phyloP scores from a whole-genome alignment of 2,329 filamentous ascomycete genomes.

The Xylaria sp. region DNA sequence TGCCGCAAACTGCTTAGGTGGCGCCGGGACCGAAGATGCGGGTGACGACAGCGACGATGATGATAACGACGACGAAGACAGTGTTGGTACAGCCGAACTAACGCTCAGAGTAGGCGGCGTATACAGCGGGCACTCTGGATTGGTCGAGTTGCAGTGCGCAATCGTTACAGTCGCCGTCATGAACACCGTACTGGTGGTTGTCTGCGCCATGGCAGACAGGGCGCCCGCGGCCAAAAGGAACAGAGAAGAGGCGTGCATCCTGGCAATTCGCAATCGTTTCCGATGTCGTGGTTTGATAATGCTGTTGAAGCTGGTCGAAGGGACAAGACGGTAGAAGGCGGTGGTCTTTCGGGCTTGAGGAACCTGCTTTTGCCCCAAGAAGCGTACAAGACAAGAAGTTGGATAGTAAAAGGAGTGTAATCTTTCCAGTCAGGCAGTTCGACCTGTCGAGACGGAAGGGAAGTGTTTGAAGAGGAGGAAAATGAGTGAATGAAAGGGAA shows the following conservation, averaged over 20 bases:
- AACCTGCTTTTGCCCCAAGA: slow-evolving; percentile 7
- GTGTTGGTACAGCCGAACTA: slow-evolving; percentile 8
- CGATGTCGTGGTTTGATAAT: no score
- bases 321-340: no score
- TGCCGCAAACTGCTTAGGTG: background rate
- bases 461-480: slow-evolving; percentile 6
- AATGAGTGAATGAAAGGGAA: slow-evolving; percentile 2
- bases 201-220: slow-evolving; percentile 28
- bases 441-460: slow-evolving; percentile 11
- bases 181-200: slow-evolving; percentile 28
- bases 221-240: slow-evolving; percentile 28
- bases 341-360: background rate
- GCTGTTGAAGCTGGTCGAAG: no score
- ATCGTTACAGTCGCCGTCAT: slow-evolving; percentile 30
- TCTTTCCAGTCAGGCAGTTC: slow-evolving; percentile 5
- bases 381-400: slow-evolving; percentile 18
- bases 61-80: slow-evolving; percentile 17
- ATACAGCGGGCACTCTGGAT: slow-evolving; percentile 31
- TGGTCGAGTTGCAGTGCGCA: slow-evolving; percentile 28
- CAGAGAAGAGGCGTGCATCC: slow-evolving; percentile 29
- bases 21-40: slow-evolving; percentile 7
- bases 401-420: slow-evolving; percentile 19
- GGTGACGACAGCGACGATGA: slow-evolving; percentile 16
- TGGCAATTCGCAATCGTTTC: slow-evolving; percentile 6
- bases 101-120: slow-evolving; percentile 21